Conservation (phyloP, 2,329 filamentous ascomycete genomes). For the Apiospora hydei region DNA sequence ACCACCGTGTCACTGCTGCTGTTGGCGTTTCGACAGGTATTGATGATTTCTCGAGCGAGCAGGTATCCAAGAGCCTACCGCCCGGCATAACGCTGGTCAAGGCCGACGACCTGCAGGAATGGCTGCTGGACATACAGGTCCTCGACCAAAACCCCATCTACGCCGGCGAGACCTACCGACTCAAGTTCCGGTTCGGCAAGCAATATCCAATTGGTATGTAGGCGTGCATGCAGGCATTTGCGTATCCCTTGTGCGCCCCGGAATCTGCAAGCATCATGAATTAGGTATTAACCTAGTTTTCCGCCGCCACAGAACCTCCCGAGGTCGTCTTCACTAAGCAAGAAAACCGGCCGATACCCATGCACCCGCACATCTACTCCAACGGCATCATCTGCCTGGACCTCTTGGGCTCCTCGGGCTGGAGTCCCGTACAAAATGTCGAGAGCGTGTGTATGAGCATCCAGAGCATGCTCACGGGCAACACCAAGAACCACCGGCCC, state of each 20-base stretch:
- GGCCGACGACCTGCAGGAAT: slow-evolving; percentile 85
- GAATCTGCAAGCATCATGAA: not conserved
- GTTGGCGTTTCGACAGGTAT: not conserved
- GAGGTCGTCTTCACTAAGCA: slow-evolving; percentile 87
- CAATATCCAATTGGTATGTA: slow-evolving; percentile 89
- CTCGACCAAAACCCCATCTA: slow-evolving; percentile 93
- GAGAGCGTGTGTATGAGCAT: slow-evolving; percentile 97
- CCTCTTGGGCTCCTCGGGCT: slow-evolving; percentile 84
- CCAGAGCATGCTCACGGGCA: slow-evolving; percentile 97
- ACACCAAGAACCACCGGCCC: slow-evolving; percentile 88
- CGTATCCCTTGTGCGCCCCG: not conserved
- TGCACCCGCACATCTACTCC: slow-evolving; percentile 97
- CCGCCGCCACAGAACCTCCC: slow-evolving; percentile 73
- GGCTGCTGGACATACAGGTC: slow-evolving; percentile 91
- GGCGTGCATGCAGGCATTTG: not conserved
- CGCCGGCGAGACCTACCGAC: slow-evolving; percentile 76
- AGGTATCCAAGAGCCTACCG: slow-evolving; percentile 66
- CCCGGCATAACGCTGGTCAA: slow-evolving; percentile 80
- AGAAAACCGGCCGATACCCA: slow-evolving; percentile 75
- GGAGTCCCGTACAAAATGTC: slow-evolving; percentile 96
- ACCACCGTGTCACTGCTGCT: not conserved
- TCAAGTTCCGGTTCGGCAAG: slow-evolving; percentile 85
- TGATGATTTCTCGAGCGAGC: slow-evolving; percentile 15
- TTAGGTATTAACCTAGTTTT: slow-evolving; percentile 26
- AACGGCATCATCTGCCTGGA: slow-evolving; percentile 99